Conservation (phyloP, 208 protist genomes). For the Endotrypanum monterogeii region DNA sequence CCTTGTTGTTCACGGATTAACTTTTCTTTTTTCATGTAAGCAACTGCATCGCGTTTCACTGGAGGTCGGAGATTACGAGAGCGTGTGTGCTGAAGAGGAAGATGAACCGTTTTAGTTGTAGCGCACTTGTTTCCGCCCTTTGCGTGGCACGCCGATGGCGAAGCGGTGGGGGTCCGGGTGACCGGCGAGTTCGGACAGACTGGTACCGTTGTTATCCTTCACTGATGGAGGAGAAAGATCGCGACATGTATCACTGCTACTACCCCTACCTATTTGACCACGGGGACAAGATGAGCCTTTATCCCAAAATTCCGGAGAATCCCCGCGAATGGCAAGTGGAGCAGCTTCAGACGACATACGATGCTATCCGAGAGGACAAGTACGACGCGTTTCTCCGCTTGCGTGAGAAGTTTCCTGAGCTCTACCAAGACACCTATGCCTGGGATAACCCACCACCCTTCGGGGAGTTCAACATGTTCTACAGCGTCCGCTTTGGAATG, state of each 20-base stretch:
- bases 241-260: constrained; percentile 95
- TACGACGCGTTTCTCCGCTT: constrained; percentile 93
- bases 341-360: constrained; percentile 94
- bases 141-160: constrained; percentile 49
- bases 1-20: no score
- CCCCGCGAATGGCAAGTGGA: constrained; percentile 90
- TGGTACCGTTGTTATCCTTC: constrained; percentile 91
- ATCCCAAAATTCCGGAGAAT: constrained; percentile 92
- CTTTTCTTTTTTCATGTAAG: background rate
- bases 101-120: constrained; percentile 20
- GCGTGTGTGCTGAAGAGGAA: constrained; percentile 1
- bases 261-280: constrained; percentile 95
- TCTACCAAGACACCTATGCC: constrained; percentile 91
- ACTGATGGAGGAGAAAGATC: constrained; percentile 88
- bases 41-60: background rate
- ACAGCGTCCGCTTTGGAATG: constrained; percentile 93
- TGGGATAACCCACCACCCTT: constrained; percentile 94
- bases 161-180: constrained; percentile 77
- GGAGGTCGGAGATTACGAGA: background rate
- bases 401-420: constrained; percentile 91
- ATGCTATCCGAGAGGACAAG: constrained; percentile 94
- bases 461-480: constrained; percentile 95
- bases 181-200: constrained; percentile 82
- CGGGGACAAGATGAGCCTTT: constrained; percentile 91
- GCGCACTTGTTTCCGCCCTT: constrained; percentile 7